These are phyloP conservation scores for Casuarina cunninghamiana DNA, from an alignment of 306 rosid species.

Conservation along the genomic window DNA sequence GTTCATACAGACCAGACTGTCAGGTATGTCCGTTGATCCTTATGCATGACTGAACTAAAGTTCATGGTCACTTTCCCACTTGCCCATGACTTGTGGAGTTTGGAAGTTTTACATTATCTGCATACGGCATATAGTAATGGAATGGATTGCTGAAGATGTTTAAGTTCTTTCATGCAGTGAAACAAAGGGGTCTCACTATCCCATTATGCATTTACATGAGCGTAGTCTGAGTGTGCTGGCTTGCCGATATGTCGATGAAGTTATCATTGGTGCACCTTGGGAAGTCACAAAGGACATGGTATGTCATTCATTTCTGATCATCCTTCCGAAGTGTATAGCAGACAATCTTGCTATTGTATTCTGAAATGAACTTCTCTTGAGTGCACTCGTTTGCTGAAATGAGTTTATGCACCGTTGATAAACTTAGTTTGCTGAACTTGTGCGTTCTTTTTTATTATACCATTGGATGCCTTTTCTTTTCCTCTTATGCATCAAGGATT, in stretches of 20 bases:
- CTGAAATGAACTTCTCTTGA: conserved; percentile 11
- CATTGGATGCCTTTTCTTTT: neutral
- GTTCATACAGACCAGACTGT: conserved; percentile 77
- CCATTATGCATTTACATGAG: conserved; percentile 93
- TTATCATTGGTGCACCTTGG: conserved; percentile 97
- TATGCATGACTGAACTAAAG: conserved; percentile 14
- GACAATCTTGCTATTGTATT: neutral
- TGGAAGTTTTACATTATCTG: conserved; percentile 3
- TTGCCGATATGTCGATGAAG: conserved; percentile 92
- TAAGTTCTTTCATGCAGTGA: conserved; percentile 51
- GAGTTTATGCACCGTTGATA: neutral
- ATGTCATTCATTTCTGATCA: conserved; percentile 24
- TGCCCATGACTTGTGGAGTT: neutral
- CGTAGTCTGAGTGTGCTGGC: conserved; percentile 97
- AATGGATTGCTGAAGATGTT: neutral
- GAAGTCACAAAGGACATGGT: conserved; percentile 93
- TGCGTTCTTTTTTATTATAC: neutral
- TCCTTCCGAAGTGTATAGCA: conserved; percentile 9
- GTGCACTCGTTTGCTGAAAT: conserved; percentile 10
- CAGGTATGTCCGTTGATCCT: conserved; percentile 52
- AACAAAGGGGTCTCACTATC: conserved; percentile 72
- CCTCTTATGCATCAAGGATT: neutral
- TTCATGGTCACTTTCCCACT: conserved; percentile 1
- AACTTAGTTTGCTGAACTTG: neutral
- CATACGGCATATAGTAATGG: neutral